Conservation (phyloP, 2,329 filamentous ascomycete species). For the Hymenoscyphus fraxineus region DNA sequence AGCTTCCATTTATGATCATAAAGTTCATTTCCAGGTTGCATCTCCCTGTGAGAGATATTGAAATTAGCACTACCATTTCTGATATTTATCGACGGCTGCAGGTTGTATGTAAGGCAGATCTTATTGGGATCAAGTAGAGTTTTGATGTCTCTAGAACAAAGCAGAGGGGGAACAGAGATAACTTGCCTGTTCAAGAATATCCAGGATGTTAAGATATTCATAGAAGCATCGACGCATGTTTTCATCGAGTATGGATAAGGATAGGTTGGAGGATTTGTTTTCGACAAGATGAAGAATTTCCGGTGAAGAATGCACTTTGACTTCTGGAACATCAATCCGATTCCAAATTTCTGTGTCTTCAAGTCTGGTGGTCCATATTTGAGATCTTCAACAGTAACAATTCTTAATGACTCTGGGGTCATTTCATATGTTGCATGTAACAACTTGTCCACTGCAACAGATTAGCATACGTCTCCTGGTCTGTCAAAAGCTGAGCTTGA, state of each 20-base stretch:
- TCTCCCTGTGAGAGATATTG: slow-evolving; percentile 9
- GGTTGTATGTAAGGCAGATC: no score
- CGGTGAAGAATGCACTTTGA: slow-evolving; percentile 27
- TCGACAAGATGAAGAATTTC: slow-evolving; percentile 38
- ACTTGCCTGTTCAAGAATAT: slow-evolving; percentile 11
- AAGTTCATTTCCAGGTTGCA: slow-evolving; percentile 9
- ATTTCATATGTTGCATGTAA: slow-evolving; percentile 6
- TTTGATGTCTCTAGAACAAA: no score
- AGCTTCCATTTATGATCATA: slow-evolving; percentile 23
- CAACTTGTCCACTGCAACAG: neutral
- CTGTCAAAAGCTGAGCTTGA: no score
- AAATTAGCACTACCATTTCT: no score
- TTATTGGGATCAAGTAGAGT: no score
- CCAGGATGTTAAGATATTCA: slow-evolving; percentile 47
- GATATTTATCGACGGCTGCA: no score
- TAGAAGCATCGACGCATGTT: slow-evolving; percentile 48
- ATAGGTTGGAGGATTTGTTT: slow-evolving; percentile 37
- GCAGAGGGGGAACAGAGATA: no score
- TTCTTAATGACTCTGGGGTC: slow-evolving; percentile 46
- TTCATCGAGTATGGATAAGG: slow-evolving; percentile 49
- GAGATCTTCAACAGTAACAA: slow-evolving; percentile 45
- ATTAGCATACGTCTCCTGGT: no score
- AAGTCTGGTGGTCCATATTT: slow-evolving; percentile 43
- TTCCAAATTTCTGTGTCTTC: slow-evolving; percentile 46
- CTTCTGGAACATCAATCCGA: slow-evolving; percentile 27